Evolutionary conservation across 495 filamentous ascomycete species (phyloP).

Genomic region (Parathielavia appendiculata): DNA sequence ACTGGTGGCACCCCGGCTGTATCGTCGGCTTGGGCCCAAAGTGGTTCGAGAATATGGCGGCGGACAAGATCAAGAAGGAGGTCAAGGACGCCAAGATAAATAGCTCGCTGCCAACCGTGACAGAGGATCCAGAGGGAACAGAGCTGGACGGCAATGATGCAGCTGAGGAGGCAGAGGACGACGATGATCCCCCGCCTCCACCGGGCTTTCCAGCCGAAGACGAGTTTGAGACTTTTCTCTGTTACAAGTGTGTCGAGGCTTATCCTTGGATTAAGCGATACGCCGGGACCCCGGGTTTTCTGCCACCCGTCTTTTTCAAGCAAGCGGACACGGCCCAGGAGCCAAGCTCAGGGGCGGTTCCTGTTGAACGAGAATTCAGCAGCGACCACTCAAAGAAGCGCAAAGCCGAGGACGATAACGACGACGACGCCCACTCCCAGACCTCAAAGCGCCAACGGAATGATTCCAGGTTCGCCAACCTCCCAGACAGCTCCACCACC

Average conservation of each 20-base stretch:
- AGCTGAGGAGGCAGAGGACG: constrained; percentile 31
- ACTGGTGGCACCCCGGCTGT: constrained; percentile 98
- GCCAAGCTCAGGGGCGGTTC: neutral
- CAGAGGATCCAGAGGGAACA: constrained; percentile 32
- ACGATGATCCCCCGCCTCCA: constrained; percentile 56
- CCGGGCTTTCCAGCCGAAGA: constrained; percentile 85
- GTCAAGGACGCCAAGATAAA: constrained; percentile 9
- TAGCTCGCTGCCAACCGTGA: constrained; percentile 35
- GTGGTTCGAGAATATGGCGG: constrained; percentile 53
- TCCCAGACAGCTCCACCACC: neutral
- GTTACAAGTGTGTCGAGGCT: constrained; percentile 86
- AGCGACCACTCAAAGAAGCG: constrained; percentile 58
- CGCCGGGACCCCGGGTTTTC: constrained; percentile 75
- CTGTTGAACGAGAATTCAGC: constrained; percentile 15
- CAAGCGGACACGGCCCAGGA: constrained; percentile 6
- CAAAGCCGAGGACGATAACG: constrained; percentile 51
- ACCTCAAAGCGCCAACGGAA: constrained; percentile 59
- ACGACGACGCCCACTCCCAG: constrained; percentile 24
- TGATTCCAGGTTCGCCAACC: constrained; percentile 12
- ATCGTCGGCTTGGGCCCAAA: constrained; percentile 67
- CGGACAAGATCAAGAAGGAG: constrained; percentile 23
- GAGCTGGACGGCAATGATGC: constrained; percentile 21
- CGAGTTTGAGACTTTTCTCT: constrained; percentile 82
- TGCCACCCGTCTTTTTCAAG: constrained; percentile 57
- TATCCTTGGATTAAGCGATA: constrained; percentile 91